These are phyloP conservation scores for Chalciporus piperatus DNA, from an alignment of 768 basidiomycete genomes.

Conservation along the genomic window DNA sequence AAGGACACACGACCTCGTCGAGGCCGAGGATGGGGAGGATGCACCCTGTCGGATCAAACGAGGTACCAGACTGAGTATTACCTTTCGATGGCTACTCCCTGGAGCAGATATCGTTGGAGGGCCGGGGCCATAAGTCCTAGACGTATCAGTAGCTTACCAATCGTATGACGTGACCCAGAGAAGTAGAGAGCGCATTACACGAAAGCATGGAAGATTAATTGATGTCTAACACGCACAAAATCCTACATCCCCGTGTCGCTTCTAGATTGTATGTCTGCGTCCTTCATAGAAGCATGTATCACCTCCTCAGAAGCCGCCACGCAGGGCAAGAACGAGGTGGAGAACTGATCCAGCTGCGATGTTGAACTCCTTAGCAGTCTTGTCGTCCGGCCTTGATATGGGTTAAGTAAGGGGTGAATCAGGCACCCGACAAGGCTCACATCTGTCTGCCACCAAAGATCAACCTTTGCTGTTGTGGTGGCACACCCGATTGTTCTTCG, in stretches of 20 bases:
- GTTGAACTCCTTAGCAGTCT: slow-evolving; percentile 81
- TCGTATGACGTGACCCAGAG: neutral
- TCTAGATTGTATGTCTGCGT: slow-evolving; percentile 25
- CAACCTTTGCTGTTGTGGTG: slow-evolving; percentile 91
- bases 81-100: slow-evolving; percentile 81
- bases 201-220: slow-evolving; percentile 24
- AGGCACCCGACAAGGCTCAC: slow-evolving; percentile 44
- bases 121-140: slow-evolving; percentile 17
- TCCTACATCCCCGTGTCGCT: slow-evolving; percentile 17
- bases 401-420: neutral
- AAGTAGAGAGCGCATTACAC: neutral
- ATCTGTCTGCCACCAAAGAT: slow-evolving; percentile 93
- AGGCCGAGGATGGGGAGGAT: slow-evolving; percentile 23
- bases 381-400: slow-evolving; percentile 76
- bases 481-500: slow-evolving; percentile 97
- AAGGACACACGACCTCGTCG: slow-evolving; percentile 58
- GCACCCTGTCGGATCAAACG: slow-evolving; percentile 45
- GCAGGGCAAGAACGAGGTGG: slow-evolving; percentile 92
- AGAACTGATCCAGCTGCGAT: slow-evolving; percentile 83
- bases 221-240: slow-evolving; percentile 30
- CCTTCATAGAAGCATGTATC: slow-evolving; percentile 13
- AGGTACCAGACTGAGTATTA: slow-evolving; percentile 69
- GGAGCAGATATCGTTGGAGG: slow-evolving; percentile 85
- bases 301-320: slow-evolving; percentile 66
- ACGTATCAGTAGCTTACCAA: slow-evolving; percentile 5